phyloP scores from a whole-genome alignment of 2,329 filamentous ascomycete genomes.

The Scedosporium apiospermum region DNA sequence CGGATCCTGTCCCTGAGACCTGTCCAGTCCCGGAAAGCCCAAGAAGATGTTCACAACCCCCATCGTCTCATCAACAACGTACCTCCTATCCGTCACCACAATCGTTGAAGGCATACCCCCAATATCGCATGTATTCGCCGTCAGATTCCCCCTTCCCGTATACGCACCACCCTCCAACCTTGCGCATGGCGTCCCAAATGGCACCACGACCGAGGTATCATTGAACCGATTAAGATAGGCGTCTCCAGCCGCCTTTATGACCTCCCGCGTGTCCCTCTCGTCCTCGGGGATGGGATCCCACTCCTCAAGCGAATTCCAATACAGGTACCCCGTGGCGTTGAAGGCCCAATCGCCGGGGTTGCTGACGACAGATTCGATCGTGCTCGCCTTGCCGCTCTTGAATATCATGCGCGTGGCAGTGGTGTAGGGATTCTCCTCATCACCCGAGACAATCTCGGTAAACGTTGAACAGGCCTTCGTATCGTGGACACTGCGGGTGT shows the following conservation, averaged over 20 bases:
- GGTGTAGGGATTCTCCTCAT: constrained; percentile 23
- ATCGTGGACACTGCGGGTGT: constrained; percentile 26
- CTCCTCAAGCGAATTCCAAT: constrained; percentile 21
- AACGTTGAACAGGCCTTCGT: constrained; percentile 24
- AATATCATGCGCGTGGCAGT: constrained; percentile 25
- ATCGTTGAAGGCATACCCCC: constrained; percentile 14
- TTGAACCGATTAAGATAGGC: constrained; percentile 26
- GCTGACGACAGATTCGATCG: constrained; percentile 20
- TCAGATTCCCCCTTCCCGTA: constrained; percentile 13
- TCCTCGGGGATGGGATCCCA: constrained; percentile 22
- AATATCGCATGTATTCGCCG: constrained; percentile 2
- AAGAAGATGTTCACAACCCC: constrained; percentile 13
- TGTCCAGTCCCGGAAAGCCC: neutral
- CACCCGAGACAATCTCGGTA: constrained; percentile 23
- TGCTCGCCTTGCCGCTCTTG: constrained; percentile 9
- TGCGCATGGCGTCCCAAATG: constrained; percentile 26
- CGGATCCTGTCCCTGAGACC: neutral
- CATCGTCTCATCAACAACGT: constrained; percentile 15
- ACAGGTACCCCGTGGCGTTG: constrained; percentile 24
- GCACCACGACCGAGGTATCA: constrained; percentile 24
- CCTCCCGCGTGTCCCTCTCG: constrained; percentile 20
- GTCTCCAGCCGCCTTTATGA: constrained; percentile 25
- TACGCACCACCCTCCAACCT: constrained; percentile 26
- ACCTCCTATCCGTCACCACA: constrained; percentile 13
- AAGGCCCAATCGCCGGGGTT: constrained; percentile 27